phyloP scores from a whole-genome alignment of 768 basidiomycete species.

The Boletus rubropictus region DNA sequence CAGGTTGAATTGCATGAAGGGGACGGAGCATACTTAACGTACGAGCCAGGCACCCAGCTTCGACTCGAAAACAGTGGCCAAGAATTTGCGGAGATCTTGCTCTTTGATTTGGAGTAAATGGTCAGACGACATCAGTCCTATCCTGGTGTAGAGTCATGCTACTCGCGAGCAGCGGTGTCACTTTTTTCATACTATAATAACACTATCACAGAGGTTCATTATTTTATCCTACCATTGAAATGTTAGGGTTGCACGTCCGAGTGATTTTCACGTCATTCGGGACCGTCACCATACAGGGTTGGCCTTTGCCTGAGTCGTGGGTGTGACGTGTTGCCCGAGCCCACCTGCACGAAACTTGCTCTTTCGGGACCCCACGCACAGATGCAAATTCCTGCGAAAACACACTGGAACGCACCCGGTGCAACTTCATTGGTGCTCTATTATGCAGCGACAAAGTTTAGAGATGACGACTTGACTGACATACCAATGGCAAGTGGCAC shows the following conservation, averaged over 20 bases:
- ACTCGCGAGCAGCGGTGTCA: neutral
- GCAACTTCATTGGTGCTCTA: no score
- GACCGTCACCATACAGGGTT: neutral
- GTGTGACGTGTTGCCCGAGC: neutral
- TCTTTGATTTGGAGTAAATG: slow-evolving; percentile 70
- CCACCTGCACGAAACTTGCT: neutral
- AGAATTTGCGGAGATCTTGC: slow-evolving; percentile 61
- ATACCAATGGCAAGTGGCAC: no score
- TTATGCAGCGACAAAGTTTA: no score
- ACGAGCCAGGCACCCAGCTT: slow-evolving; percentile 32
- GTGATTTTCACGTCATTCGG: neutral
- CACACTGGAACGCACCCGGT: no score
- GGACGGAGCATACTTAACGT: slow-evolving; percentile 74
- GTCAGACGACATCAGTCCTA: neutral
- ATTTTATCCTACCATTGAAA: slow-evolving; percentile 3
- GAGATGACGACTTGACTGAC: no score
- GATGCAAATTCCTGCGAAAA: no score
- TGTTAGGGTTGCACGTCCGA: neutral
- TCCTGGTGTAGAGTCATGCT: neutral
- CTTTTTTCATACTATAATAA: neutral
- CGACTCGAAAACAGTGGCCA: slow-evolving; percentile 62
- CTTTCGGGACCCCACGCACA: no score
- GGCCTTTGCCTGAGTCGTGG: neutral
- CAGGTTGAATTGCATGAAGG: slow-evolving; percentile 70
- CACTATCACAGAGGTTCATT: slow-evolving; percentile 4